Evolutionary conservation across 169 alveolate genomes (phyloP), one percentile per base, ranked within the genome.

Genomic region (Besnoitia besnoiti): DNA sequence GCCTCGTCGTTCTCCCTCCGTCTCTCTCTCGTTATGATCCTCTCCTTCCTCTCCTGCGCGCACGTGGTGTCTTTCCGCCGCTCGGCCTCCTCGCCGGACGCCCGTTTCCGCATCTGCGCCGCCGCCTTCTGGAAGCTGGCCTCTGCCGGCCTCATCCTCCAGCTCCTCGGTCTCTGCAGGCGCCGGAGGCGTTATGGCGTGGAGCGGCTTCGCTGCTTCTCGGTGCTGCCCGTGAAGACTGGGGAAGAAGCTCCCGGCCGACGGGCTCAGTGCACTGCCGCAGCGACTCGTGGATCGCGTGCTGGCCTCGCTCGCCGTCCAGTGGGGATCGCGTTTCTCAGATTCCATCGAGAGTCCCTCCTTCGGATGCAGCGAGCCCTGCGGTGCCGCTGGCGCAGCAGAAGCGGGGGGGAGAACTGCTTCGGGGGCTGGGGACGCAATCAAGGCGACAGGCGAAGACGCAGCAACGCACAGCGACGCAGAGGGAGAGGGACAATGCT

Each of bases 21-120:
- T 50, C 90, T 47, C 90, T 44, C n/a, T n/a, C 75, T 62, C 27
- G 46, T n/a, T n/a, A n/a, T n/a, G 44, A 44, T 84, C 90, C n/a
- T 44, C 30, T 12, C 50, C 21, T 27, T 30, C 79, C 59, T 80
- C 55, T 24, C 4, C 73, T 30, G 27, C 49, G n/a, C 42, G 33
- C n/a, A 37, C 12, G 37, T 19, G 33, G 0, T 33, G 51, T 16
- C 73, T 40, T n/a, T 19, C 73, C 12, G 30, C 40, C 19, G 33
- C 44, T 16, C 39, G 62, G 16, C 46, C 89, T 21, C 44, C 73
- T 12, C n/a, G 50, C 85, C 24, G 42, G 19, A 16, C 40, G 10
- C 24, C 4, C 89, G 89, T n/a, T n/a, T 19, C 75, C 33, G 89
- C 0, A 16, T 30, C 46, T 82, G 33, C 73, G 62, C 39, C 46